Conservation (phyloP, 306 rosid genomes). For the Vigna radiata region DNA sequence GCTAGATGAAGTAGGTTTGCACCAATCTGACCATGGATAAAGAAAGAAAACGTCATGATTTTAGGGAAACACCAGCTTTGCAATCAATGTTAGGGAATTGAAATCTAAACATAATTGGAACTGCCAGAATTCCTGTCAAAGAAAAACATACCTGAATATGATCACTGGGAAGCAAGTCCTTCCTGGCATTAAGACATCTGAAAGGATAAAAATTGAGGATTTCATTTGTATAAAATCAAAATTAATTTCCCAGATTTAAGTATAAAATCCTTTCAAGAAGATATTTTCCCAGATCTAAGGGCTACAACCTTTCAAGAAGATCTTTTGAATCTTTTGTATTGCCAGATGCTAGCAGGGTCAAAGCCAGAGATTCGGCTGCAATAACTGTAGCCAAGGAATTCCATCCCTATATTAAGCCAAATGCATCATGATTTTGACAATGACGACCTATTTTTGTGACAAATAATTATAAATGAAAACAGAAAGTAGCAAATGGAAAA, state of each 20-base stretch:
- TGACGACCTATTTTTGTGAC: slow-evolving; percentile 16
- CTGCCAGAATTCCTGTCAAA: slow-evolving; percentile 30
- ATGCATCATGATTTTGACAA: slow-evolving; percentile 22
- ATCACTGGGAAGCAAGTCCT: slow-evolving; percentile 64
- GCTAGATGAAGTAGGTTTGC: slow-evolving; percentile 84
- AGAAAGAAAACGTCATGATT: slow-evolving; percentile 22
- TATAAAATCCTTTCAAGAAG: slow-evolving; percentile 78
- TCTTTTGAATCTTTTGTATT: slow-evolving; percentile 71
- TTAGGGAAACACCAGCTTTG: slow-evolving; percentile 32
- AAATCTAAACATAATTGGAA: slow-evolving; percentile 23
- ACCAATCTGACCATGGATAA: slow-evolving; percentile 62
- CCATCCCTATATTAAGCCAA: slow-evolving; percentile 72
- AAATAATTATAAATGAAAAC: slow-evolving; percentile 35
- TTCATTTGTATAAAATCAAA: slow-evolving; percentile 30
- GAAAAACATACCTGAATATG: slow-evolving; percentile 74
- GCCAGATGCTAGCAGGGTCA: slow-evolving; percentile 64
- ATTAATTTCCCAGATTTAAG: slow-evolving; percentile 10
- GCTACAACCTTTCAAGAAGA: slow-evolving; percentile 79
- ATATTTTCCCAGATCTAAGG: slow-evolving; percentile 43
- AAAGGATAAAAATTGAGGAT: slow-evolving; percentile 19
- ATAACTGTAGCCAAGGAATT: slow-evolving; percentile 73
- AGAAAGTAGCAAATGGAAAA: slow-evolving; percentile 31
- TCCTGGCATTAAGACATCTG: slow-evolving; percentile 81
- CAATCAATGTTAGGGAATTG: slow-evolving; percentile 29
- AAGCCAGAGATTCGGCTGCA: slow-evolving; percentile 82